Conservation (phyloP, 495 filamentous ascomycete genomes). For the Lasiosphaeriaceae sp. region DNA sequence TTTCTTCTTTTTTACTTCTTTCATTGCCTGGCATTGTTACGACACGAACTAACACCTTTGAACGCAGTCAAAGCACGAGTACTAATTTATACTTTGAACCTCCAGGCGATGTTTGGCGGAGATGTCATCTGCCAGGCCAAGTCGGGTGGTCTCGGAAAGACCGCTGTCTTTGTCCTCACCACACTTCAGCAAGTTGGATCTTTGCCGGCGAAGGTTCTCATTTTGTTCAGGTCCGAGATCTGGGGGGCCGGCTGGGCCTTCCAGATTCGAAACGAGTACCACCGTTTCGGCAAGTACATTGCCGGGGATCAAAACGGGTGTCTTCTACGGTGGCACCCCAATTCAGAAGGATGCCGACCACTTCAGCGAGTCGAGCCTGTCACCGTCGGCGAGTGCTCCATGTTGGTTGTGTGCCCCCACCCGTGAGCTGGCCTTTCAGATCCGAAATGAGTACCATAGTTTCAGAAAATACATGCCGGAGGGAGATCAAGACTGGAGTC, state of each 20-base stretch:
- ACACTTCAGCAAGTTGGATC: conserved; percentile 96
- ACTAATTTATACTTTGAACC: too few relatives aligned
- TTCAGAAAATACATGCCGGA: conserved; percentile 99
- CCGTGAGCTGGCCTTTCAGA: conserved; percentile 97
- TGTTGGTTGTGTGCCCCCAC: conserved; percentile 56
- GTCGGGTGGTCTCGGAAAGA: conserved; percentile 99
- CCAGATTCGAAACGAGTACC: too few relatives aligned
- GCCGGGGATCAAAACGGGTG: conserved; percentile 91
- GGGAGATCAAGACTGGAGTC: conserved; percentile 78
- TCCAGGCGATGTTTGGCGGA: conserved; percentile 89
- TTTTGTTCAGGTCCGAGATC: conserved; percentile 60
- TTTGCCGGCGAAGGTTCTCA: conserved; percentile 86
- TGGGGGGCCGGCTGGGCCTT: too few relatives aligned
- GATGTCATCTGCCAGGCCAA: conserved; percentile 99
- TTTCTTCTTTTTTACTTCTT: too few relatives aligned
- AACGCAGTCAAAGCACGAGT: too few relatives aligned
- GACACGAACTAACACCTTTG: too few relatives aligned
- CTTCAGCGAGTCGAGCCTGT: too few relatives aligned
- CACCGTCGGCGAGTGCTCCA: too few relatives aligned
- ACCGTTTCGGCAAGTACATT: conserved; percentile 31
- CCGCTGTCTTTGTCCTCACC: conserved; percentile 96
- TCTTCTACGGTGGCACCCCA: conserved; percentile 97
- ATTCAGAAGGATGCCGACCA: conserved; percentile 97
- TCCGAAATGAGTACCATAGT: conserved; percentile 97
- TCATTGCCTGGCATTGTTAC: too few relatives aligned